Evolutionary conservation across 345 rosid genomes (phyloP), one percentile per base, ranked within the genome.

Genomic region (Dovyalis caffra): DNA sequence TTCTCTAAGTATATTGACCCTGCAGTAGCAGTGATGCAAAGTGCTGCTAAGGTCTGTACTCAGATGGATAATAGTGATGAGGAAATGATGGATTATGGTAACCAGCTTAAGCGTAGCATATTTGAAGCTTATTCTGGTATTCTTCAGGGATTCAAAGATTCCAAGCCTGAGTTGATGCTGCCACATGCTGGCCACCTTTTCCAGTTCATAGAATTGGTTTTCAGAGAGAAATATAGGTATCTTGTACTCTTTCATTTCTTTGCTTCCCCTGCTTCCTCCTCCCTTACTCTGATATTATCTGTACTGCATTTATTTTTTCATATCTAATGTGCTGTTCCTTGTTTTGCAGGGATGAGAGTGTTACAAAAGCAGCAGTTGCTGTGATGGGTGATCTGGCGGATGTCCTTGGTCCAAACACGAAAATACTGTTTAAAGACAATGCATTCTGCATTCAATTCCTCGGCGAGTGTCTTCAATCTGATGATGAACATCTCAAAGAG

Each of bases 301-400:
- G 12, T 32, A 11, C 3, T 25, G 33, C 3, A 10, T 68, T 16
- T 31, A 56, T 21, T 80, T 58, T 57, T 58, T 65, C 47, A 57
- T 15, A 21, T 28, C 47, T 62, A 28, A 37, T 72, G 2, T 61
- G 6, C 3, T n/a, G 3, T 40, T n/a, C 25, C 14, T 33, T 71
- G 56, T 60, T 35, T 72, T 64, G 49, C 83, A 95, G 97, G 87
- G 95, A 95, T 68, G 99, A 92, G 83, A 78, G 86, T 64, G 94
- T 95, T 64, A 92, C 94, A 5, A 95, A 87, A 81, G 97, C 97
- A 8, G 95, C 97, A 10, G 90, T 92, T 33, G 99, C 95, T 0
- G 97, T 94, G 62, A 88, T 91, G 90, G 99, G 99, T 34, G 97
- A 95, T 85, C 91, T 95, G 20, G 99, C 97, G 0, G 97, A 92